A percentile compares a stretch with the other conserved stretches of the same genome.
Evolutionary conservation across 1,139 yeast genomes (phyloP).

Genomic region (Yamadazyma pseudoaaseri): DNA sequence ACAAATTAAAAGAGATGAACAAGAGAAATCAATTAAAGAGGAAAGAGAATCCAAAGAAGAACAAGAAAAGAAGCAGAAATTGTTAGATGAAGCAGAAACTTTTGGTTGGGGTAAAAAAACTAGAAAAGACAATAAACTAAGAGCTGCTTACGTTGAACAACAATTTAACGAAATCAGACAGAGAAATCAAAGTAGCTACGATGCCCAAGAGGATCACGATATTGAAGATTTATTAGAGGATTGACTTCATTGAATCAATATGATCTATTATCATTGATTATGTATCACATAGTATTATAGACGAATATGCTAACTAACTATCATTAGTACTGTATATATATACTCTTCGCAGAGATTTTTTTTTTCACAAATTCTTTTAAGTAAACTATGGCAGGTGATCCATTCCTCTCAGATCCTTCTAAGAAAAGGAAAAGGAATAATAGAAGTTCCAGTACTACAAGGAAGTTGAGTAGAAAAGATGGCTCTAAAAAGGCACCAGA

Average conservation of each 20-base stretch:
- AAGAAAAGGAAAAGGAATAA: slow-evolving; percentile 47
- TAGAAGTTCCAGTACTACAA: slow-evolving; percentile 8
- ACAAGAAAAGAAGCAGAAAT: slow-evolving; percentile 27
- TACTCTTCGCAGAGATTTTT: slow-evolving; percentile 2
- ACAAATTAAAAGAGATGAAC: slow-evolving; percentile 50
- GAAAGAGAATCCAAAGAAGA: slow-evolving; percentile 39
- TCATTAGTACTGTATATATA: neutral
- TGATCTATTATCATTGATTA: no score
- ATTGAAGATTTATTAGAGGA: slow-evolving; percentile 63
- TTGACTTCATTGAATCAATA: no score
- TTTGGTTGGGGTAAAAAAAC: slow-evolving; percentile 85
- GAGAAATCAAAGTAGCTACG: slow-evolving; percentile 42
- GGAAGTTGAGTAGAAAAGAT: slow-evolving; percentile 7
- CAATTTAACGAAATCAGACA: slow-evolving; percentile 40
- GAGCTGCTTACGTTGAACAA: slow-evolving; percentile 53
- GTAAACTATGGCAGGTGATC: slow-evolving; percentile 41
- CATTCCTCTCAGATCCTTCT: slow-evolving; percentile 62
- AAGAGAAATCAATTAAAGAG: slow-evolving; percentile 9
- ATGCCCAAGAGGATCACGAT: slow-evolving; percentile 64
- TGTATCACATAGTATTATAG: no score
- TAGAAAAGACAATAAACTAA: slow-evolving; percentile 54
- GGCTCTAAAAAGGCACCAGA: slow-evolving; percentile 6
- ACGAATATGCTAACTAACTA: no score
- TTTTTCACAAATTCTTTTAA: neutral
- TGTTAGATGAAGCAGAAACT: slow-evolving; percentile 40